phyloP scores from a whole-genome alignment of 2,329 filamentous ascomycete genomes.

The Penicillium corylophilum region DNA sequence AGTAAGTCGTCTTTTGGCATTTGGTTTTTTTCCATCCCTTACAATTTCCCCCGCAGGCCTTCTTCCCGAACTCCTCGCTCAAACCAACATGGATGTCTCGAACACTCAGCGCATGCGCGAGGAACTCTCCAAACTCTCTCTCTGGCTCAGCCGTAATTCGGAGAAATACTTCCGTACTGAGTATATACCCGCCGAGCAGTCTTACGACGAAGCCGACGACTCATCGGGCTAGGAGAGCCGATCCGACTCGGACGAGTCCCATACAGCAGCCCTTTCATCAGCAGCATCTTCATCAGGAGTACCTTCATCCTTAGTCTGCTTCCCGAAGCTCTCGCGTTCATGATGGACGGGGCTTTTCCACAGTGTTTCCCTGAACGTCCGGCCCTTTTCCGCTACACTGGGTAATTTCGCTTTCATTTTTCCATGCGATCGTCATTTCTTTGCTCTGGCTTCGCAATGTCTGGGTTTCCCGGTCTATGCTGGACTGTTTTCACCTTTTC shows the following conservation, averaged over 20 bases:
- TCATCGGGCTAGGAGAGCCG: background rate
- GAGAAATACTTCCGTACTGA: constrained; percentile 67
- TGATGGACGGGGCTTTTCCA: too few species aligned
- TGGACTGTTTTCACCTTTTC: background rate
- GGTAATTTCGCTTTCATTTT: too few species aligned
- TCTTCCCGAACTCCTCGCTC: constrained; percentile 88
- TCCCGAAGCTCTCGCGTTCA: too few species aligned
- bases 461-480: background rate
- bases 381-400: too few species aligned
- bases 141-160: constrained; percentile 78
- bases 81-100: constrained; percentile 97
- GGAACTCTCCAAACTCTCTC: constrained; percentile 80
- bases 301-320: too few species aligned
- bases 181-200: constrained; percentile 43
- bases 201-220: constrained; percentile 31
- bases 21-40: background rate
- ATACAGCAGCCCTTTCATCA: too few species aligned
- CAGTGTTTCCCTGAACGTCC: too few species aligned
- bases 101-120: constrained; percentile 85
- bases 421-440: too few species aligned
- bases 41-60: constrained; percentile 59
- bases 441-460: background rate
- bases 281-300: too few species aligned
- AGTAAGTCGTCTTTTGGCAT: constrained; percentile 58
- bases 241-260: too few species aligned